These are phyloP conservation scores for Globisporangium mamillatum DNA, from an alignment of 352 stramenopile genomes.

Conservation along the genomic window DNA sequence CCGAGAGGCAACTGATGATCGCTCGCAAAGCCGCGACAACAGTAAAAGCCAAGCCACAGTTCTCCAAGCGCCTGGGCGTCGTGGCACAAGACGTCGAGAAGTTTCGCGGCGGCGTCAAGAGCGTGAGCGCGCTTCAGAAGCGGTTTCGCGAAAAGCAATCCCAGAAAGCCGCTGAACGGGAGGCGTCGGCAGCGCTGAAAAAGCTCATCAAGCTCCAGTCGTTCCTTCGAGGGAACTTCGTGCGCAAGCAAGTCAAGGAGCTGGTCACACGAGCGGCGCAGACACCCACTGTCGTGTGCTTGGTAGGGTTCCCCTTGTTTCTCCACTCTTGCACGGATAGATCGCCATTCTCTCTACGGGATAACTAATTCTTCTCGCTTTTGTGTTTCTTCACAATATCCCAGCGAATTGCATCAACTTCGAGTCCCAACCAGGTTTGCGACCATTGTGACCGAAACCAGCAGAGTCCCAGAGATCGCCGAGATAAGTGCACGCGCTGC, in stretches of 20 bases:
- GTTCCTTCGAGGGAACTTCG: constrained; percentile 42
- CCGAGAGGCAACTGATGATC: constrained; percentile 15
- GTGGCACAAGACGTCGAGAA: constrained; percentile 4
- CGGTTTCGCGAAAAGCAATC: constrained; percentile 2
- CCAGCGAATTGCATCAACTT: constrained; percentile 16
- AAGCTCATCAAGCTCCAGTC: constrained; percentile 45
- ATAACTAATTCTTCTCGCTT: background rate
- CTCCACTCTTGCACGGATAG: background rate
- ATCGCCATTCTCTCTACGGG: background rate
- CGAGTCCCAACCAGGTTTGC: background rate
- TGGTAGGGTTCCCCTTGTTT: constrained; percentile 18
- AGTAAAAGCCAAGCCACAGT: background rate
- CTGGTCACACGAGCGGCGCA: constrained; percentile 15
- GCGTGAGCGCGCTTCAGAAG: constrained; percentile 4
- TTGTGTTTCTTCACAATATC: background rate
- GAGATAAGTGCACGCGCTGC: constrained; percentile 9
- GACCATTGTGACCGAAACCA: constrained; percentile 3
- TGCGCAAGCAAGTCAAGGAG: constrained; percentile 28
- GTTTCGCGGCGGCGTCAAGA: constrained; percentile 3
- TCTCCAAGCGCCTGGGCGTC: background rate
- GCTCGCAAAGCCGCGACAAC: constrained; percentile 1
- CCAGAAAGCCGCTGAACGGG: background rate
- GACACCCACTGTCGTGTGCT: constrained; percentile 24
- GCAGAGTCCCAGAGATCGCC: background rate
- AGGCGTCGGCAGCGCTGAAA: background rate